These are phyloP conservation scores for Heliamphora exappendiculata DNA, from an alignment of 148 eudicot genomes.

Conservation along the genomic window DNA sequence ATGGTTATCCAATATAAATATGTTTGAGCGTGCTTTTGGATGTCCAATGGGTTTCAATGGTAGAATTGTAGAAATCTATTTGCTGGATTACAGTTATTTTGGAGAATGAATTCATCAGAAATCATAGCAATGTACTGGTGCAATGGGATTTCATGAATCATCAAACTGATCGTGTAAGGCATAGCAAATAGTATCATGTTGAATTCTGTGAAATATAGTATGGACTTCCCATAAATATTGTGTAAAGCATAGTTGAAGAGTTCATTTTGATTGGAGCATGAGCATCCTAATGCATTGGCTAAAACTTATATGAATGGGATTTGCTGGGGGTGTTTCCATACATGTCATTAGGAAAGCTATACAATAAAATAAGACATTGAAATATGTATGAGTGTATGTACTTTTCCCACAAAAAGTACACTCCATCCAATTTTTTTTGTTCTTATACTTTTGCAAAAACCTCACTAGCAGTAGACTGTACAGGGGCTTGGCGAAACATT, in stretches of 20 bases:
- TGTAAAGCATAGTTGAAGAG: neutral
- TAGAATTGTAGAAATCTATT: neutral
- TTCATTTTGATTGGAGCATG: neutral
- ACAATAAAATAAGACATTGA: neutral
- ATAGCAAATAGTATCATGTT: neutral
- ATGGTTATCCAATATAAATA: neutral
- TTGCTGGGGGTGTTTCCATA: neutral
- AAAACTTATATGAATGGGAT: neutral
- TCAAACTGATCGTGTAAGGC: neutral
- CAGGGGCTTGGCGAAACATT: slow-evolving; percentile 98
- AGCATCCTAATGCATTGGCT: neutral
- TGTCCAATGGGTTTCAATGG: neutral
- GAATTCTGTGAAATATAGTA: neutral
- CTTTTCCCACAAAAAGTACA: neutral
- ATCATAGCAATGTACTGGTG: neutral
- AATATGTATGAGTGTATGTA: neutral
- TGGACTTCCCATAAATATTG: neutral
- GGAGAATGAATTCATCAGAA: neutral
- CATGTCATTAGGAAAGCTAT: neutral
- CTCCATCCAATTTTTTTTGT: neutral
- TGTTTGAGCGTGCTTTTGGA: neutral
- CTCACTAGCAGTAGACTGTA: slow-evolving; percentile 8
- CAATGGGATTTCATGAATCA: neutral
- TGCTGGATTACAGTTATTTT: neutral
- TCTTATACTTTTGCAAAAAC: neutral